A percentile compares a stretch with the other conserved stretches of the same genome.
Evolutionary conservation across 805 yeast species (phyloP).

Genomic region (Nakazawaea ambrosiae): DNA sequence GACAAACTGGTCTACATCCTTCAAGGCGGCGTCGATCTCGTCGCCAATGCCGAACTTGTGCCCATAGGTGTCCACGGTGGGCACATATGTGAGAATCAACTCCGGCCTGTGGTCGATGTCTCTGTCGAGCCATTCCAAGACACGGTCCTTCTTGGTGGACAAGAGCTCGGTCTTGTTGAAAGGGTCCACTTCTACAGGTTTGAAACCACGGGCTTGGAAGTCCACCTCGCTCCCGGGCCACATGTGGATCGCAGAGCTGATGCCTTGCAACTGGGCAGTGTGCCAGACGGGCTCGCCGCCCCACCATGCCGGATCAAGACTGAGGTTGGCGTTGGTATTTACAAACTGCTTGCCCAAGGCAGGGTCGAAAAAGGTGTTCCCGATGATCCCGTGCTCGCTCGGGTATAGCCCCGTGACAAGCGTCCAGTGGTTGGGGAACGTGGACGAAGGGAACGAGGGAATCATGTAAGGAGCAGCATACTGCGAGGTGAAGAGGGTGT

Average conservation of each 20-base stretch:
- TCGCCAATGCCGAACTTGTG: constrained; percentile 69
- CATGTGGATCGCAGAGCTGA: constrained; percentile 78
- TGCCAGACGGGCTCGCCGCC: constrained; percentile 90
- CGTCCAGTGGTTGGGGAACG: constrained; percentile 92
- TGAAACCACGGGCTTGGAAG: constrained; percentile 32
- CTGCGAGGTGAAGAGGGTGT: constrained; percentile 42
- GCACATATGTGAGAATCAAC: constrained; percentile 69
- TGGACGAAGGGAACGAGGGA: constrained; percentile 84
- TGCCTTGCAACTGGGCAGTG: constrained; percentile 59
- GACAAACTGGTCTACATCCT: constrained; percentile 60
- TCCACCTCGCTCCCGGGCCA: constrained; percentile 92
- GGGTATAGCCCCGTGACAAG: constrained; percentile 83
- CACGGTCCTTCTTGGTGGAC: constrained; percentile 46
- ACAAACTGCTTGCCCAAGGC: constrained; percentile 45
- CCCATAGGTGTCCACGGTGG: constrained; percentile 74
- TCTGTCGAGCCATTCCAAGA: constrained; percentile 63
- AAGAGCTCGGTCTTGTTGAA: constrained; percentile 62
- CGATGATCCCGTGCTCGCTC: constrained; percentile 78
- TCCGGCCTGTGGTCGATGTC: constrained; percentile 58
- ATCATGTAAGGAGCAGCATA: constrained; percentile 75
- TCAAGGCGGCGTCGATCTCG: constrained; percentile 45
- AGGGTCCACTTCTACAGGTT: constrained; percentile 49
- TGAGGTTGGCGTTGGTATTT: constrained; percentile 48
- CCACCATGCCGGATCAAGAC: constrained; percentile 63
- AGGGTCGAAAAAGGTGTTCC: constrained; percentile 74